phyloP scores from a whole-genome alignment of 257 asterid genomes.

The Solanum microdontum region DNA sequence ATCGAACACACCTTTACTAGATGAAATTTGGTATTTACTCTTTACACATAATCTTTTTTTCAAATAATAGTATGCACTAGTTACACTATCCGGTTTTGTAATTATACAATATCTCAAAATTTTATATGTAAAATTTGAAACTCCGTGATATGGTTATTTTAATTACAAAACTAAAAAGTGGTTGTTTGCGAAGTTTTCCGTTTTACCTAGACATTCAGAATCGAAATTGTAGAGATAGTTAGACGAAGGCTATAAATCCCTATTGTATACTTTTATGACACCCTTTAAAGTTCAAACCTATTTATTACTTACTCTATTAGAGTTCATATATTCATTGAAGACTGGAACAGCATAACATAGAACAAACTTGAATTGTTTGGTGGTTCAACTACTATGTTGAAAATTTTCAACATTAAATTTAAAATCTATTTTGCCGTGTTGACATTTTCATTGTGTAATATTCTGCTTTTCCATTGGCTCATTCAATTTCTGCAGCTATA shows the following conservation, averaged over 20 bases:
- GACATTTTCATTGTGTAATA: background rate
- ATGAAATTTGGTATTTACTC: background rate
- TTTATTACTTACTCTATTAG: background rate
- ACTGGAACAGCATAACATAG: background rate
- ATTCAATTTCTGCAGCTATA: background rate
- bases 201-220: background rate
- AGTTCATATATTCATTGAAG: background rate
- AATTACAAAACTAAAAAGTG: background rate
- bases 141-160: background rate
- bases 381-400: background rate
- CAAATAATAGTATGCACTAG: background rate
- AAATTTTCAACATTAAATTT: background rate
- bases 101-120: background rate
- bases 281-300: background rate
- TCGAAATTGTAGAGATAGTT: background rate
- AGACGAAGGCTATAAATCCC: background rate
- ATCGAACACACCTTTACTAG: background rate
- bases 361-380: background rate
- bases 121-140: background rate
- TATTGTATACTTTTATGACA: background rate
- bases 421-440: slow-evolving; percentile 3
- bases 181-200: background rate
- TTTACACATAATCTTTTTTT: background rate
- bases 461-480: background rate
- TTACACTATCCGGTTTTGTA: background rate